A percentile compares a stretch with the other conserved stretches of the same genome.
Evolutionary conservation across 441 rosid species (phyloP).

Genomic region (Aquilaria agallochum): DNA sequence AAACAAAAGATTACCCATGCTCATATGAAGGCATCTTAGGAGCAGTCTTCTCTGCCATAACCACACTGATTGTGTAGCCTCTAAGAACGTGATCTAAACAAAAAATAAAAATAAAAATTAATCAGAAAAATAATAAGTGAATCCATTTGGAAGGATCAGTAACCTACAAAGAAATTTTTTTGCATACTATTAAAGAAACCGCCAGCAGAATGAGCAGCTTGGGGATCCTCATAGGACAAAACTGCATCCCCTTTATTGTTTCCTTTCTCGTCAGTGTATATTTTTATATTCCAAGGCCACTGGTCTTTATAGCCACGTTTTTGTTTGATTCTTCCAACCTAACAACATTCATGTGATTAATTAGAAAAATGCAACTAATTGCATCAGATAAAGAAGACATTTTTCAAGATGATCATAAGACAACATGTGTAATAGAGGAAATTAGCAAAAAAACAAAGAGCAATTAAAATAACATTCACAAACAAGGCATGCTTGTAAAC

Average conservation of each 20-base stretch:
- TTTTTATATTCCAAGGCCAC: constrained; percentile 94
- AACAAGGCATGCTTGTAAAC: too few relatives aligned
- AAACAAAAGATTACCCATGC: constrained; percentile 47
- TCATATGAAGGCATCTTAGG: constrained; percentile 53
- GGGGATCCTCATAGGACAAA: constrained; percentile 92
- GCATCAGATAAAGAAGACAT: too few relatives aligned
- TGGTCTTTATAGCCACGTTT: constrained; percentile 97
- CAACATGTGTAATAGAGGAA: too few relatives aligned
- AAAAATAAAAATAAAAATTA: constrained; percentile 5
- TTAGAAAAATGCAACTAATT: too few relatives aligned
- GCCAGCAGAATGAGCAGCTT: constrained; percentile 91
- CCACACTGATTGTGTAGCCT: constrained; percentile 72
- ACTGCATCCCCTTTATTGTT: constrained; percentile 89
- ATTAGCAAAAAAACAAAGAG: too few relatives aligned
- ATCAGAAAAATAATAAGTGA: background rate
- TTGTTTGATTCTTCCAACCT: constrained; percentile 97
- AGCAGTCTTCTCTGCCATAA: constrained; percentile 94
- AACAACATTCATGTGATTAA: constrained; percentile 9
- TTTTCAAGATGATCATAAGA: too few relatives aligned
- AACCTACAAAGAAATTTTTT: constrained; percentile 4
- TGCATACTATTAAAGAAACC: constrained; percentile 74
- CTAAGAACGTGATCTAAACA: constrained; percentile 72
- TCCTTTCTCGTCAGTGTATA: constrained; percentile 91
- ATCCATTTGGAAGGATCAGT: background rate
- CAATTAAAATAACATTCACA: too few relatives aligned